Evolutionary conservation across 192 early-diverging fungal species (phyloP), one percentile per base, ranked within the genome.

Genomic region (Obelidium mucronatum): DNA sequence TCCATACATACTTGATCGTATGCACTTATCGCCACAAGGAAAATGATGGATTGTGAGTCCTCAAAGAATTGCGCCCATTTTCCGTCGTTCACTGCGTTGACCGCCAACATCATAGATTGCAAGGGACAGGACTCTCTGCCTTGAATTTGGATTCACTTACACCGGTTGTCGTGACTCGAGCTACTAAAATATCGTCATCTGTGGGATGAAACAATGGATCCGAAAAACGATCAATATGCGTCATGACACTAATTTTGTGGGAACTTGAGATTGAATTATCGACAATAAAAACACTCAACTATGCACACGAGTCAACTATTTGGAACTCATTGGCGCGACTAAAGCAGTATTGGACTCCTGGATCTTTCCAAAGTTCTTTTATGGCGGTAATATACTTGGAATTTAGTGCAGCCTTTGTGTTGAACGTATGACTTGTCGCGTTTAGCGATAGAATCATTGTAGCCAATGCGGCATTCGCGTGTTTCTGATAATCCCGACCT

Each of bases 101-200:
- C 88, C 88, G 24, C 88, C 88, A 0, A 89, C 88, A 78, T 89
- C 88, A 54, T 72, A 90, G 78, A 89, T 85, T n/a, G 39, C 30
- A 5, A 42, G 30, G 35, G 48, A 33, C 60, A 19, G 6, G 3
- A 37, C 48, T 15, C 44, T n/a, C 44, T 0, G 19, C 44, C 19
- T 48, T 48, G 30, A 68, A 28, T 4, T 30, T 31, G 5, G 66
- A 39, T 68, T 40, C n/a, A 6, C 17, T 11, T 0, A 68, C 66
- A 24, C n/a, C n/a, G 30, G 17, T 17, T 24, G 66, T 68, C 48
- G 26, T 42, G 17, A 52, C 26, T 8, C 66, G 66, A 22, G 90
- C 80, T 54, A 83, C 81, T 22, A 93, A 78, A 35, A 93, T 92
- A 77, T 93, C 92, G 15, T 84, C 79, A 60, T 91, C 86, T 36